Percentiles rank a stretch among this genome's conserved stretches.
Evolutionary conservation across 148 eudicot genomes (phyloP).

Genomic region (Amaranthus hypochondriacus): DNA sequence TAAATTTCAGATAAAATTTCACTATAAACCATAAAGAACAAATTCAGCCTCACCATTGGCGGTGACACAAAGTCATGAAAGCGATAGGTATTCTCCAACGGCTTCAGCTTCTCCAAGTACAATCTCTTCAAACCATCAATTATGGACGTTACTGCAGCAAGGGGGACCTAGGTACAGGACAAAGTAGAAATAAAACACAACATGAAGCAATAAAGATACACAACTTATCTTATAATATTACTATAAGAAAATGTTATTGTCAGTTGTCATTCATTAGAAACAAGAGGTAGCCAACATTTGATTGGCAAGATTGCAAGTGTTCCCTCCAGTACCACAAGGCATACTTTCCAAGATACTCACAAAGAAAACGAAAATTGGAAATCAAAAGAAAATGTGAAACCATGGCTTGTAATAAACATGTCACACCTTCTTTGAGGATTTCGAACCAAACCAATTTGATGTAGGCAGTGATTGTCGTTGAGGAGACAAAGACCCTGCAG

Average conservation of each 20-base stretch:
- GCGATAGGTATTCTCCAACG: constrained; percentile 73
- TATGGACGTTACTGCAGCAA: constrained; percentile 73
- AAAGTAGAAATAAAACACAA: constrained; percentile 4
- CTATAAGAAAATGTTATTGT: neutral
- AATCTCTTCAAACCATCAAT: constrained; percentile 82
- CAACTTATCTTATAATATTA: neutral
- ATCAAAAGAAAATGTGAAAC: neutral
- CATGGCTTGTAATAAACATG: neutral
- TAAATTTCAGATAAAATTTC: neutral
- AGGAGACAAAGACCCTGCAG: constrained; percentile 46
- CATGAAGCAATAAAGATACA: constrained; percentile 1
- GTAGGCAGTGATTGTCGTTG: constrained; percentile 32
- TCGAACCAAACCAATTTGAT: constrained; percentile 43
- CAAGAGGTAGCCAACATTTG: neutral
- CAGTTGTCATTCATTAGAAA: neutral
- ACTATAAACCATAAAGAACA: neutral
- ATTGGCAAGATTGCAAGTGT: neutral
- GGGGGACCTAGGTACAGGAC: constrained; percentile 32
- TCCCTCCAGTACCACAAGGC: neutral
- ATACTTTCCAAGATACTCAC: neutral
- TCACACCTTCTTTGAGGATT: constrained; percentile 55
- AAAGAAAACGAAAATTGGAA: neutral
- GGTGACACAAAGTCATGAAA: constrained; percentile 87
- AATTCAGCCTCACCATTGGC: constrained; percentile 50
- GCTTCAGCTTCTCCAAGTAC: constrained; percentile 77